phyloP scores from a whole-genome alignment of 2,329 filamentous ascomycete genomes.

The Emergomyces pasteurianus region DNA sequence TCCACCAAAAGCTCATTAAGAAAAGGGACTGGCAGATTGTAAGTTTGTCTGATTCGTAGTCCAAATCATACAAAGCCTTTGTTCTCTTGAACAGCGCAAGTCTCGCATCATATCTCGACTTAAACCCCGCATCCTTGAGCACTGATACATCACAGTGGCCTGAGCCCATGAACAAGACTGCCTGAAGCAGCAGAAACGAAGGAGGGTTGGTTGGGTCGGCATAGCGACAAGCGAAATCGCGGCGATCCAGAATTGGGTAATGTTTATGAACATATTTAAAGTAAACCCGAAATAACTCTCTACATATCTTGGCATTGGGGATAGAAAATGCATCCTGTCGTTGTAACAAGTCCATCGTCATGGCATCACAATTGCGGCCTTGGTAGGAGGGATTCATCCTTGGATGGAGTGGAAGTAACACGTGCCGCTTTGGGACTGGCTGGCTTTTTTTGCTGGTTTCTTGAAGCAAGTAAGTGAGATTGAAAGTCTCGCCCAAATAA shows the following conservation, averaged over 20 bases:
- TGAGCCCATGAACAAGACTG: conserved; percentile 1
- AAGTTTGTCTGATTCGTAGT: conserved; percentile 72
- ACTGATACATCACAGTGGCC: conserved; percentile 2
- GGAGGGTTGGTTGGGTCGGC: neutral
- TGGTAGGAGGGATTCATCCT: neutral
- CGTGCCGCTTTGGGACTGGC: neutral
- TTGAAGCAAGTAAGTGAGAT: neutral
- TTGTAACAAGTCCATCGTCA: neutral
- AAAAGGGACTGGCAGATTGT: conserved; percentile 58
- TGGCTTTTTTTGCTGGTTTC: neutral
- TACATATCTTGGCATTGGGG: neutral
- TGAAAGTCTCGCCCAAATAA: conserved; percentile 1
- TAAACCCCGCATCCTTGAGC: neutral
- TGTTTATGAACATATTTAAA: conserved; percentile 1
- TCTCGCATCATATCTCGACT: conserved; percentile 1
- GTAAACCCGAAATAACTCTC: conserved; percentile 1
- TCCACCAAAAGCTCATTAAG: conserved; percentile 15
- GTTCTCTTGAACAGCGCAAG: neutral
- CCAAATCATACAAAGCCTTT: conserved; percentile 61
- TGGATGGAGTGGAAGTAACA: neutral
- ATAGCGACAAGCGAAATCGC: conserved; percentile 1
- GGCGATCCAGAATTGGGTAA: conserved; percentile 1
- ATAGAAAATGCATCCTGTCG: conserved; percentile 2
- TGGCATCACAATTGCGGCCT: neutral
- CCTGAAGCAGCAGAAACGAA: neutral